phyloP scores from a whole-genome alignment of 2,329 filamentous ascomycete genomes.

The Chaetomiaceae sp. region DNA sequence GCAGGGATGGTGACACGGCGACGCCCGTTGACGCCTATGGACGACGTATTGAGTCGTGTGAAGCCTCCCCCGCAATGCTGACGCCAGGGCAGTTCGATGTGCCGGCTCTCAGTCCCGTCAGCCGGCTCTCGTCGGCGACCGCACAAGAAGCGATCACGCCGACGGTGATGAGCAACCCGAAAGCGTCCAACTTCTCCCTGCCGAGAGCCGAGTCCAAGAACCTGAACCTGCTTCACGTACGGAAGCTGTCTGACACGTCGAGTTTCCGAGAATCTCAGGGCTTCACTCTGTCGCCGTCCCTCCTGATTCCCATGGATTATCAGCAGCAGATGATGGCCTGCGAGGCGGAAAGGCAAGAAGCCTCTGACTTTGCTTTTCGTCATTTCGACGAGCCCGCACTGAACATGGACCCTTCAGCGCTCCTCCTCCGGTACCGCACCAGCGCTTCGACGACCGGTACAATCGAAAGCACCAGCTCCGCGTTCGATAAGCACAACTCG shows the following conservation, averaged over 20 bases:
- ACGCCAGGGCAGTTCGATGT: slow-evolving; percentile 38
- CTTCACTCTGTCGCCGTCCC: slow-evolving; percentile 56
- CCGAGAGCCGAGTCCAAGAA: slow-evolving; percentile 38
- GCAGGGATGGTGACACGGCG: slow-evolving; percentile 31
- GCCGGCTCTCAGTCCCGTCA: slow-evolving; percentile 47
- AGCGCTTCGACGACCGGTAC: slow-evolving; percentile 55
- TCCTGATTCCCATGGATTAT: slow-evolving; percentile 59
- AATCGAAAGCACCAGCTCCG: slow-evolving; percentile 43
- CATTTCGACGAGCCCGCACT: slow-evolving; percentile 35
- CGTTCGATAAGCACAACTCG: slow-evolving; percentile 51
- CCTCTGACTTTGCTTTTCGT: slow-evolving; percentile 33
- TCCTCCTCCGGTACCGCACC: slow-evolving; percentile 41
- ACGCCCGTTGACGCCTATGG: slow-evolving; percentile 26
- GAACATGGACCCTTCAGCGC: slow-evolving; percentile 32
- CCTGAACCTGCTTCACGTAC: slow-evolving; percentile 34
- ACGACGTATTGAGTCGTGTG: slow-evolving; percentile 13
- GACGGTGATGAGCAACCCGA: slow-evolving; percentile 32
- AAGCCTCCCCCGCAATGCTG: slow-evolving; percentile 27
- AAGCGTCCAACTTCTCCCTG: slow-evolving; percentile 50
- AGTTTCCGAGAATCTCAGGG: slow-evolving; percentile 57
- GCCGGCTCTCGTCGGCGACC: slow-evolving; percentile 40
- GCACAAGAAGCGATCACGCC: slow-evolving; percentile 45
- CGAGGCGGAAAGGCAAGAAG: slow-evolving; percentile 33
- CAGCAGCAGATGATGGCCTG: slow-evolving; percentile 49
- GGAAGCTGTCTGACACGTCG: slow-evolving; percentile 45